phyloP scores from a whole-genome alignment of 805 yeast species.

The Candida hispaniensis region DNA sequence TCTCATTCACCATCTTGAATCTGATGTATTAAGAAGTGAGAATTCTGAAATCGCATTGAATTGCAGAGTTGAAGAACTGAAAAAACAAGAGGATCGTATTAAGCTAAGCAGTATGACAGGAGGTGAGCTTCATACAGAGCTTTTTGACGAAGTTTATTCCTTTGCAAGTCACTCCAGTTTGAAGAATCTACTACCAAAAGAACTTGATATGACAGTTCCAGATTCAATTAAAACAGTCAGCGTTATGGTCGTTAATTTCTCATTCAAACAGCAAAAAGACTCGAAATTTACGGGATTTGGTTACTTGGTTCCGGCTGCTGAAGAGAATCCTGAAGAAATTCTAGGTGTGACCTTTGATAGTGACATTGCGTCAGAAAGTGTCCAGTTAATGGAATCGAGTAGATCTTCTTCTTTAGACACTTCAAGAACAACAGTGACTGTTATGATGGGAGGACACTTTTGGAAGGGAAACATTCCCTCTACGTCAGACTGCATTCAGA shows the following conservation, averaged over 20 bases:
- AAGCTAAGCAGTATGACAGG: background rate
- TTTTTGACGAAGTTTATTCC: slow-evolving; percentile 19
- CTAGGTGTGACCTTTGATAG: slow-evolving; percentile 90
- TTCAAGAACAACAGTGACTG: slow-evolving; percentile 60
- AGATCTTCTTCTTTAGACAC: slow-evolving; percentile 34
- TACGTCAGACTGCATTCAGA: slow-evolving; percentile 22
- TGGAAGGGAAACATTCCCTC: slow-evolving; percentile 30
- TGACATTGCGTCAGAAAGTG: slow-evolving; percentile 68
- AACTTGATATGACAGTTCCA: slow-evolving; percentile 13
- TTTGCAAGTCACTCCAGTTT: slow-evolving; percentile 19
- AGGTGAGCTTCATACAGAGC: slow-evolving; percentile 1
- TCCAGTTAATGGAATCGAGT: too few species aligned
- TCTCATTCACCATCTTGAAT: slow-evolving; percentile 6
- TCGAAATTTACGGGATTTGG: slow-evolving; percentile 69
- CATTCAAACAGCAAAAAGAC: slow-evolving; percentile 9
- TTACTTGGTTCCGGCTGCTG: slow-evolving; percentile 61
- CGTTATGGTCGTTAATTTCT: slow-evolving; percentile 60
- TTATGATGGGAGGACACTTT: slow-evolving; percentile 83
- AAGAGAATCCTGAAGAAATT: slow-evolving; percentile 42
- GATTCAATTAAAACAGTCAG: slow-evolving; percentile 43
- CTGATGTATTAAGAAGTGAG: too few species aligned
- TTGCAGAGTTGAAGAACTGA: slow-evolving; percentile 4
- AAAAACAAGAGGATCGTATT: slow-evolving; percentile 2
- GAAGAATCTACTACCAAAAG: slow-evolving; percentile 12
- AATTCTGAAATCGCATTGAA: slow-evolving; percentile 8